phyloP scores from a whole-genome alignment of 164 flowering plant species.

The Stephania cephalantha region DNA sequence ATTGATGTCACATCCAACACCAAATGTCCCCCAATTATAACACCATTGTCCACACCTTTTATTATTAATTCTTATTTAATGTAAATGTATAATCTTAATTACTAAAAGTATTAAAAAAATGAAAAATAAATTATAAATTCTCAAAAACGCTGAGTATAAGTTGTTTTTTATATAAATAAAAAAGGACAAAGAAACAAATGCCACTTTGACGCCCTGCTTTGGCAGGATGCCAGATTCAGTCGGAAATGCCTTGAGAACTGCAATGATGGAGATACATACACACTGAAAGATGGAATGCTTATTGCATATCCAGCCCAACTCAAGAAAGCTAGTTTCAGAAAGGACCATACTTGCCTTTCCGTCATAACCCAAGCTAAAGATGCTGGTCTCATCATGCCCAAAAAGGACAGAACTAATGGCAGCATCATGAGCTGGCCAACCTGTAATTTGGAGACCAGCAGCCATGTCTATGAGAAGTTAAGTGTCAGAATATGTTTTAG shows the following conservation, averaged over 20 bases:
- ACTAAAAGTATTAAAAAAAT: too few relatives aligned
- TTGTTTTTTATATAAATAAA: too few relatives aligned
- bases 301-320: not conserved
- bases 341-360: slow-evolving; percentile 62
- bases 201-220: too few relatives aligned
- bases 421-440: slow-evolving; percentile 98
- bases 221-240: too few relatives aligned
- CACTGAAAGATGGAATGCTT: not conserved
- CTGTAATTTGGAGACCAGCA: slow-evolving; percentile 92
- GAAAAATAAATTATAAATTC: too few relatives aligned
- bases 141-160: too few relatives aligned
- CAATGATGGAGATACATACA: not conserved
- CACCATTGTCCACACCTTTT: too few relatives aligned
- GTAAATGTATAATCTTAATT: too few relatives aligned
- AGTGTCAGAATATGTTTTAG: slow-evolving; percentile 17
- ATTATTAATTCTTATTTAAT: too few relatives aligned
- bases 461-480: slow-evolving; percentile 73
- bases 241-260: not conserved
- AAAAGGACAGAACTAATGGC: slow-evolving; percentile 81
- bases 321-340: not conserved
- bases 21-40: too few relatives aligned
- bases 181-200: too few relatives aligned
- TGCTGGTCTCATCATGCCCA: slow-evolving; percentile 94
- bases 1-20: too few relatives aligned
- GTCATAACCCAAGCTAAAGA: slow-evolving; percentile 85